phyloP scores from a whole-genome alignment of 148 eudicot species.

The Rhododendron ferrugineum region DNA sequence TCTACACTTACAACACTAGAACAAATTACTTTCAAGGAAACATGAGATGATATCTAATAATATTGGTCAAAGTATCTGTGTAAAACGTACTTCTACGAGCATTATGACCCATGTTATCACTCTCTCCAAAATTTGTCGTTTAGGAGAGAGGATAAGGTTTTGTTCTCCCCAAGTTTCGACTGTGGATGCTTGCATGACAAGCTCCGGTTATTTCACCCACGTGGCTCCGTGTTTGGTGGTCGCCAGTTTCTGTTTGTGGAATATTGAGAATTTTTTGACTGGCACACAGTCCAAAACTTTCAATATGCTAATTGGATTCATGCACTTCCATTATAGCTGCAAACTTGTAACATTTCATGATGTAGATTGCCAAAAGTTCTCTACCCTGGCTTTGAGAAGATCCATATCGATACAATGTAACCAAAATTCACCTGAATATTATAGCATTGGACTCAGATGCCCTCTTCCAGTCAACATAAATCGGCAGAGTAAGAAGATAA shows the following conservation, averaged over 20 bases:
- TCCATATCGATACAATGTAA: neutral
- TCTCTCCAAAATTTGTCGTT: neutral
- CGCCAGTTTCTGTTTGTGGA: neutral
- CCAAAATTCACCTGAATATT: conserved; percentile 64
- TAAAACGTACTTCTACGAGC: neutral
- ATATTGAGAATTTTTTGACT: neutral
- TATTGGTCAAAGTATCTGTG: neutral
- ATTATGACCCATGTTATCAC: neutral
- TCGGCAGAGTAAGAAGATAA: conserved; percentile 85
- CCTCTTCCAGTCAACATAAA: conserved; percentile 93
- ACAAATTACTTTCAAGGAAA: neutral
- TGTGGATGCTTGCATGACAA: neutral
- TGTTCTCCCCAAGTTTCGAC: neutral
- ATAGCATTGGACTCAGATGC: conserved; percentile 80
- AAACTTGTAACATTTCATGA: neutral
- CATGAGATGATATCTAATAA: neutral
- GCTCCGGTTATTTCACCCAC: neutral
- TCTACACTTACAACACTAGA: neutral
- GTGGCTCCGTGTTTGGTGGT: neutral
- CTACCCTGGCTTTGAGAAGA: neutral
- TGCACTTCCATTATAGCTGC: neutral
- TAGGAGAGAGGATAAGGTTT: neutral
- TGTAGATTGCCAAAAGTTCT: neutral
- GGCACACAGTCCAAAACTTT: neutral
- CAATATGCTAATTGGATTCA: neutral